phyloP scores from a whole-genome alignment of 1,139 yeast species.

The Kurtzmaniella natalensis region DNA sequence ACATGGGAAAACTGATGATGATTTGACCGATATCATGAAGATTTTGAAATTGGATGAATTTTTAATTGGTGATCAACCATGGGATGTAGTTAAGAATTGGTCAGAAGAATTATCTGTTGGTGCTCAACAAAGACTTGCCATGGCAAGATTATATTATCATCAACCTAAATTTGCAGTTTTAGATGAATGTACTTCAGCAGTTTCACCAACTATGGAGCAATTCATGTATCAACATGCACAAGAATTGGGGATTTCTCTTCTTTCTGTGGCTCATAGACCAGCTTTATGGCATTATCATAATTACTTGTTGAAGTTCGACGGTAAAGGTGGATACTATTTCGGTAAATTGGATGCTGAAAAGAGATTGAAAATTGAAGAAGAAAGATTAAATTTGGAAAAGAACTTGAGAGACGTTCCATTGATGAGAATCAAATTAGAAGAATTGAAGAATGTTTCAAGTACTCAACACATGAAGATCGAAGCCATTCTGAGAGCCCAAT shows the following conservation, averaged over 20 bases:
- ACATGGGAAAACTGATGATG: slow-evolving; percentile 50
- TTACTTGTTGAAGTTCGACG: slow-evolving; percentile 77
- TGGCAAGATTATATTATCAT: slow-evolving; percentile 90
- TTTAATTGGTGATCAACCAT: slow-evolving; percentile 35
- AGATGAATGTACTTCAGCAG: slow-evolving; percentile 95
- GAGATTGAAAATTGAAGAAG: slow-evolving; percentile 68
- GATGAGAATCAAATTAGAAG: slow-evolving; percentile 59
- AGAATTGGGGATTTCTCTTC: slow-evolving; percentile 70
- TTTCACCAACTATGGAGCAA: slow-evolving; percentile 86
- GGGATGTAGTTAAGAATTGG: slow-evolving; percentile 78
- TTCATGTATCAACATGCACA: slow-evolving; percentile 86
- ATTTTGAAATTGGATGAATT: slow-evolving; percentile 57
- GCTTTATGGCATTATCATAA: slow-evolving; percentile 93
- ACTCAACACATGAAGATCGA: slow-evolving; percentile 34
- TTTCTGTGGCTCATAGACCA: slow-evolving; percentile 90
- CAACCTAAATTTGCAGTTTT: slow-evolving; percentile 88
- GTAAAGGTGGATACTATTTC: slow-evolving; percentile 72
- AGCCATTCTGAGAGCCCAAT: slow-evolving; percentile 1
- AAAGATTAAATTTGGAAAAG: slow-evolving; percentile 60
- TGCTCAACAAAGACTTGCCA: slow-evolving; percentile 89
- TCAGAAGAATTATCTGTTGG: slow-evolving; percentile 85
- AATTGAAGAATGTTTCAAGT: slow-evolving; percentile 49
- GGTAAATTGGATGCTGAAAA: slow-evolving; percentile 65
- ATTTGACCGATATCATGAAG: slow-evolving; percentile 57
- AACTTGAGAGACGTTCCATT: slow-evolving; percentile 62